Evolutionary conservation across 768 basidiomycete genomes (phyloP), one percentile per base, ranked within the genome.

Genomic region (Russula foetens): DNA sequence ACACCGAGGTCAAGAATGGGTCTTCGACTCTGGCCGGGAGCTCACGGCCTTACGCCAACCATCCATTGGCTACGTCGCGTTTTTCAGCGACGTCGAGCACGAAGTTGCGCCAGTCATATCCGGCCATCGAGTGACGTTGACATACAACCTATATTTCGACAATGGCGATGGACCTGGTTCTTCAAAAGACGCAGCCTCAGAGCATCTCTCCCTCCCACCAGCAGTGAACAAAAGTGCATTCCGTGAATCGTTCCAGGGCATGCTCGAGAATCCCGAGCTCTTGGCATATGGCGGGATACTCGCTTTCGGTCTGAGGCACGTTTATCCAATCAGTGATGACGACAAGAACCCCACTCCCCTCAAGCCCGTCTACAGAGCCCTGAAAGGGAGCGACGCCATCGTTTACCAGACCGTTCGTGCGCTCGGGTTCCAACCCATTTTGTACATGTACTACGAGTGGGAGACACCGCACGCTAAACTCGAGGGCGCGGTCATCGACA

Each of bases 11-110:
- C 59, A 69, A 19, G 74, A 75, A 46, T 76, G 72, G 72, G 67
- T 62, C 0, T 71, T 78, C 43, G 77, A 79, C 58, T 75, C 77
- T 5, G 66, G 71, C 3, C 55, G 67, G 19, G 55, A 65, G 5
- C 54, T 75, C n/a, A 53, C 60, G 1, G 49, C 59, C 9, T 12
- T 60, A 11, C 11, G 7, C 1, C 44, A 29, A 6, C 63, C 66
- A 6, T 68, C 58, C 7, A 67, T 75, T 9, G 72, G 70, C 12
- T 81, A 75, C 67, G 68, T 71, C 29, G 75, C 77, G 12, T 78
- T 81, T 60, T 75, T 72, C 68, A 71, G 73, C 43, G 78, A 80
- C 45, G 69, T 78, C 58, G 74, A 79, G 45, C 77, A 79, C 58
- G 77, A 81, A 55, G 76, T 81, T 53, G 47, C 71, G 21, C 71